Conservation (phyloP, 768 basidiomycete species). For the Porphyrellus cyaneotinctus region DNA sequence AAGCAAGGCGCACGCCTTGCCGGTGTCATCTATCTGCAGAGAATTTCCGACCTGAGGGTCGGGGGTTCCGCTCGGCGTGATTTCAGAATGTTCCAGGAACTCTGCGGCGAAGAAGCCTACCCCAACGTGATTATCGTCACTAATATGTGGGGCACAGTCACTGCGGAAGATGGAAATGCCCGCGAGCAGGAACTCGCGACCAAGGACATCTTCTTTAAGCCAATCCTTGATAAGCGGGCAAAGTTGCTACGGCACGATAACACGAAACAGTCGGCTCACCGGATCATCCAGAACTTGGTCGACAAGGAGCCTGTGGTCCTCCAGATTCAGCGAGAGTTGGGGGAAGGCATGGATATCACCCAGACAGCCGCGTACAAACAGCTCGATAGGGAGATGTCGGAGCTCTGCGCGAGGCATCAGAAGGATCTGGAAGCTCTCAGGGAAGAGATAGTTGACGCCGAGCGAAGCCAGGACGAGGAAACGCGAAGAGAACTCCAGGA, state of each 20-base stretch:
- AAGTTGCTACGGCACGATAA: conserved; percentile 41
- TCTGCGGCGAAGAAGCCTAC: conserved; percentile 51
- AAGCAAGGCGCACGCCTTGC: conserved; percentile 37
- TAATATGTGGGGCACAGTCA: conserved; percentile 49
- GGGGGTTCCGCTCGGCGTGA: conserved; percentile 46
- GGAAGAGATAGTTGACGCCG: conserved; percentile 45
- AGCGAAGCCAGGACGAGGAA: conserved; percentile 43
- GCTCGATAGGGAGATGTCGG: conserved; percentile 46
- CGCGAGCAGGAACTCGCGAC: conserved; percentile 44
- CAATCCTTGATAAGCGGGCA: conserved; percentile 45
- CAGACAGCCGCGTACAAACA: conserved; percentile 53
- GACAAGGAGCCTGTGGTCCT: conserved; percentile 40
- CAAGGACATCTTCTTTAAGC: conserved; percentile 46
- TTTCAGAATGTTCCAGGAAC: conserved; percentile 48
- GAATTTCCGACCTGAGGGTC: conserved; percentile 48
- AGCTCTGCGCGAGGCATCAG: conserved; percentile 42
- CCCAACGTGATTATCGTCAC: conserved; percentile 49
- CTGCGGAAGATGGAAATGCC: conserved; percentile 31
- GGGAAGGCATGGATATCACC: conserved; percentile 43
- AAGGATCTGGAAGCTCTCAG: conserved; percentile 46
- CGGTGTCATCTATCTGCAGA: conserved; percentile 52
- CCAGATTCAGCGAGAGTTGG: conserved; percentile 53
- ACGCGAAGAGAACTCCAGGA: conserved; percentile 42
- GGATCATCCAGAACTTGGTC: conserved; percentile 42
- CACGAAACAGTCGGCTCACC: conserved; percentile 41